Evolutionary conservation across 2,329 filamentous ascomycete genomes (phyloP).

Genomic region (Ophiosphaerella narmari): DNA sequence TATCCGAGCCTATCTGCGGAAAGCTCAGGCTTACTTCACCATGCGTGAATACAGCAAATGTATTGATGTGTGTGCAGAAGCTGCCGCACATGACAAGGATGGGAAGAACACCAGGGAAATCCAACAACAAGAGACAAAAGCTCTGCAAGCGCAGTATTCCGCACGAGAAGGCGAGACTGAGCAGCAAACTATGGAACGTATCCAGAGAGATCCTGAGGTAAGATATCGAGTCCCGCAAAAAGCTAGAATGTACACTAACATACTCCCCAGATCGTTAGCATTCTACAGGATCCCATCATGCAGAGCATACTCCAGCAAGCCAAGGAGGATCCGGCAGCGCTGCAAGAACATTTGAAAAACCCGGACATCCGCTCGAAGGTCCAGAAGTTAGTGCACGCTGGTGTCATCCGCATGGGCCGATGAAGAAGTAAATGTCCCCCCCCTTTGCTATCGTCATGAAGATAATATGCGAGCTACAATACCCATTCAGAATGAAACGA

Average conservation of each 20-base stretch:
- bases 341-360: constrained; percentile 98
- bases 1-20: constrained; percentile 94
- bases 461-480: not conserved
- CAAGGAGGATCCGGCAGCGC: constrained; percentile 86
- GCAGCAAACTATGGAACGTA: constrained; percentile 89
- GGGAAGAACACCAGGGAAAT: constrained; percentile 89
- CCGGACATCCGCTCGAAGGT: constrained; percentile 82
- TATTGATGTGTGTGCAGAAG: constrained; percentile 85
- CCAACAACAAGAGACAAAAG: constrained; percentile 92
- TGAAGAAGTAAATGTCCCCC: constrained; percentile 19
- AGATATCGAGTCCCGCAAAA: constrained; percentile 41
- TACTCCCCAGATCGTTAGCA: constrained; percentile 72
- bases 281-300: constrained; percentile 97
- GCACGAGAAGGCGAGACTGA: constrained; percentile 93
- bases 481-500: not conserved
- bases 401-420: constrained; percentile 80
- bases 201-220: constrained; percentile 89
- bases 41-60: constrained; percentile 99
- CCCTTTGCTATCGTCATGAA: too few relatives aligned
- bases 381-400: constrained; percentile 90
- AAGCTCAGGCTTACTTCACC: constrained; percentile 91
- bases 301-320: constrained; percentile 96
- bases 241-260: constrained; percentile 26
- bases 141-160: constrained; percentile 84
- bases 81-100: constrained; percentile 74